A percentile compares a stretch with the other conserved stretches of the same genome.
These are phyloP conservation scores for Lachancea quebecensis DNA, from an alignment of 805 yeast species.

Conservation along the genomic window DNA sequence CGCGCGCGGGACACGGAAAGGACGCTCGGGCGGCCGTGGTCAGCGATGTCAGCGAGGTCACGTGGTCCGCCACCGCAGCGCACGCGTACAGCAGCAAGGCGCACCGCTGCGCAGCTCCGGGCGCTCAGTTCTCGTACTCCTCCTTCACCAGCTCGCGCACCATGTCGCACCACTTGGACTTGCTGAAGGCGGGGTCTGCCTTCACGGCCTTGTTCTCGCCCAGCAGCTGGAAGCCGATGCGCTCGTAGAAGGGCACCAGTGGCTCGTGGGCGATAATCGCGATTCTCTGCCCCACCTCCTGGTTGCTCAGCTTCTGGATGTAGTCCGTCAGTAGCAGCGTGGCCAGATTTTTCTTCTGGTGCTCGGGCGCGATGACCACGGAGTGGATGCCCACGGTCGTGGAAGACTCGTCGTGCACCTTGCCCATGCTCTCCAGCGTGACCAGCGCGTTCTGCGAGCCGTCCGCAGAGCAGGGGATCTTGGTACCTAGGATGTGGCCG, in stretches of 20 bases:
- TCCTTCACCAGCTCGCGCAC: slow-evolving; percentile 33
- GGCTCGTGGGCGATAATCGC: slow-evolving; percentile 65
- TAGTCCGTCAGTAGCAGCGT: slow-evolving; percentile 80
- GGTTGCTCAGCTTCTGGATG: slow-evolving; percentile 81
- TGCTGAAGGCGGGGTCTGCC: slow-evolving; percentile 27
- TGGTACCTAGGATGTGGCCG: slow-evolving; percentile 79
- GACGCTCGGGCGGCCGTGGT: no score
- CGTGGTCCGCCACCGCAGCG: neutral
- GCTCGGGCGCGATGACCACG: slow-evolving; percentile 66
- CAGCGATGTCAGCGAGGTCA: no score
- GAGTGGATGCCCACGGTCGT: slow-evolving; percentile 75
- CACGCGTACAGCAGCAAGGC: no score
- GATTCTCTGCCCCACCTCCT: slow-evolving; percentile 74
- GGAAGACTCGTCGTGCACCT: slow-evolving; percentile 62
- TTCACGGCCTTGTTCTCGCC: slow-evolving; percentile 43
- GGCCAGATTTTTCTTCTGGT: slow-evolving; percentile 77
- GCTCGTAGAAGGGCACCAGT: slow-evolving; percentile 69
- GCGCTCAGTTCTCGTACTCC: slow-evolving; percentile 26
- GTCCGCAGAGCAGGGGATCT: slow-evolving; percentile 60
- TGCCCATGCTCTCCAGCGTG: slow-evolving; percentile 27
- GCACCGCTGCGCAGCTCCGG: neutral
- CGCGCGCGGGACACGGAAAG: neutral
- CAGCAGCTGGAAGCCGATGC: slow-evolving; percentile 67
- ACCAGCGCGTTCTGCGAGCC: slow-evolving; percentile 16
- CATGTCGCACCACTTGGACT: slow-evolving; percentile 31